Percentiles rank a stretch among this genome's conserved stretches.
Evolutionary conservation across 306 rosid species (phyloP).

Genomic region (Rosa multiflora): DNA sequence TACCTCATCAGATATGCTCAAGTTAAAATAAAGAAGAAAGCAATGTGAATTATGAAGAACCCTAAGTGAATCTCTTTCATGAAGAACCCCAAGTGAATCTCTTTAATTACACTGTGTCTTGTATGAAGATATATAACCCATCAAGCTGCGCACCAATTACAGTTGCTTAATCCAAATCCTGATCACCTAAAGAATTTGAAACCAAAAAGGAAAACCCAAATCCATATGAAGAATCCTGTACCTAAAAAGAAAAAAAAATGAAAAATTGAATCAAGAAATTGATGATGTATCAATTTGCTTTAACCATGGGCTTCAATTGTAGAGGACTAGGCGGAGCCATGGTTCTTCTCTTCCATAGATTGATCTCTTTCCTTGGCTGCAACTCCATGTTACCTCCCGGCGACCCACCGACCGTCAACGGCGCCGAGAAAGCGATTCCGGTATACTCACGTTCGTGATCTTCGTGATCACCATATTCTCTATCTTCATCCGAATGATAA

Average conservation of each 20-base stretch:
- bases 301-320: conserved; percentile 38
- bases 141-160: neutral
- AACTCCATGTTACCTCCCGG: conserved; percentile 22
- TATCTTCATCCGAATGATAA: conserved; percentile 51
- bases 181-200: neutral
- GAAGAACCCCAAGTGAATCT: neutral
- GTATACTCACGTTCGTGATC: conserved; percentile 31
- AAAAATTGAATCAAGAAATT: neutral
- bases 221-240: neutral
- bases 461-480: conserved; percentile 22
- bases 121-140: neutral
- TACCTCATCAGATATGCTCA: neutral
- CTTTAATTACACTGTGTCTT: neutral
- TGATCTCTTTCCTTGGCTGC: conserved; percentile 82
- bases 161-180: neutral
- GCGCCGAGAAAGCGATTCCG: conserved; percentile 63
- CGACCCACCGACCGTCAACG: conserved; percentile 36
- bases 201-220: neutral
- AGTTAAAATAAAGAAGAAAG: neutral
- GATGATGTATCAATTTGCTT: conserved; percentile 17
- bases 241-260: neutral
- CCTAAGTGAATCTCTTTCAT: neutral
- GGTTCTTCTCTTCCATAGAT: conserved; percentile 86
- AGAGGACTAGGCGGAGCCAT: conserved; percentile 74
- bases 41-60: neutral